phyloP scores from a whole-genome alignment of 345 rosid genomes.

The Sisymbrium irio region DNA sequence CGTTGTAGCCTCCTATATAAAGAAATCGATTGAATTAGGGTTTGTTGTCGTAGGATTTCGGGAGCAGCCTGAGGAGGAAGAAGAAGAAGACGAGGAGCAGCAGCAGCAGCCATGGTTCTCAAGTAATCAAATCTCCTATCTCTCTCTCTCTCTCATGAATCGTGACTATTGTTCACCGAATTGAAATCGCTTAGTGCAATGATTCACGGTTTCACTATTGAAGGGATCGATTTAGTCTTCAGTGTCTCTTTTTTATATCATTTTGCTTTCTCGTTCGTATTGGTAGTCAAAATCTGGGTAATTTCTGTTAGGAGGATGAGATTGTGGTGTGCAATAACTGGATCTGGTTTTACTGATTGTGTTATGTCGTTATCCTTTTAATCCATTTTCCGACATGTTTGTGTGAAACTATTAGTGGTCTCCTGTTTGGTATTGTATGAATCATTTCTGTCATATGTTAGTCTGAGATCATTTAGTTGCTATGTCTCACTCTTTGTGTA shows the following conservation, averaged over 20 bases:
- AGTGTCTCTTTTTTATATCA: no score
- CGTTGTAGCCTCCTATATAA: conserved; percentile 24
- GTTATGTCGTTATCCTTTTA: neutral
- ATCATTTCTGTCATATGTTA: neutral
- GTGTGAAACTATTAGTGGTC: neutral
- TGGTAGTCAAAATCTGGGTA: neutral
- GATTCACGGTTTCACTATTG: neutral
- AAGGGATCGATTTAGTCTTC: neutral
- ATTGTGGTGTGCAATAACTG: neutral
- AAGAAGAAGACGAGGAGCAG: conserved; percentile 12
- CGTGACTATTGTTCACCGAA: neutral
- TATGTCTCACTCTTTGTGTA: neutral
- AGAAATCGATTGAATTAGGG: conserved; percentile 24
- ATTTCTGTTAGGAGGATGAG: neutral
- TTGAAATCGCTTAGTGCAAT: neutral
- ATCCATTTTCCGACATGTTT: neutral
- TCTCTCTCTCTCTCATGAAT: neutral
- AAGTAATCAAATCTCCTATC: conserved; percentile 29
- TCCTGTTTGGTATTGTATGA: neutral
- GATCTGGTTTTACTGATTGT: conserved; percentile 12
- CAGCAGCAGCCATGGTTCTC: conserved; percentile 39
- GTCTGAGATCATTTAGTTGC: neutral
- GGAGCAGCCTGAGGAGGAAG: conserved; percentile 27
- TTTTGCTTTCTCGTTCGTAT: neutral
- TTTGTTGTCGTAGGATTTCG: conserved; percentile 14